phyloP scores from a whole-genome alignment of 2,329 filamentous ascomycete species.

The Dactylella cylindrospora region DNA sequence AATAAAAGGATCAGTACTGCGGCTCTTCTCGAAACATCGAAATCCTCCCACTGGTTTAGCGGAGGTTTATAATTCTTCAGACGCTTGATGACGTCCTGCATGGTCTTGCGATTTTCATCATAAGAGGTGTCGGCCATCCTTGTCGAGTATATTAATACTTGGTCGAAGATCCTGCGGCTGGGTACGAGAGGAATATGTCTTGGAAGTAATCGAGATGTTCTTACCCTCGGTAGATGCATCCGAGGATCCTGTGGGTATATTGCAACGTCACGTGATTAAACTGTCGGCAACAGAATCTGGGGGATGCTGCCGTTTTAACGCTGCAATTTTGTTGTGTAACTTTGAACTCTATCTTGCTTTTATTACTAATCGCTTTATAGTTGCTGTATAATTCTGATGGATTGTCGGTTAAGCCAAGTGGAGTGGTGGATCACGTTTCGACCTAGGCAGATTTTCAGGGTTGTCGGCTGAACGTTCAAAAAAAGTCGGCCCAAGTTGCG shows the following conservation, averaged over 20 bases:
- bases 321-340: too few species aligned
- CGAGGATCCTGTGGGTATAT: constrained; percentile 9
- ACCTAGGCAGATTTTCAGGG: too few species aligned
- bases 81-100: constrained; percentile 32
- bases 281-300: too few species aligned
- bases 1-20: constrained; percentile 87
- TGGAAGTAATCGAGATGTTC: constrained; percentile 4
- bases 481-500: too few species aligned
- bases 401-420: too few species aligned
- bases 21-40: constrained; percentile 61
- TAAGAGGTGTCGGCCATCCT: constrained; percentile 19
- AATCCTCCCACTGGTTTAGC: constrained; percentile 37
- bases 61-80: constrained; percentile 43
- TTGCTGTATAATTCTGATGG: too few species aligned
- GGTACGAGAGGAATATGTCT: constrained; percentile 11
- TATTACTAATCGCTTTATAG: too few species aligned
- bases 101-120: constrained; percentile 12
- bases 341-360: too few species aligned
- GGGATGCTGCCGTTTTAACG: too few species aligned
- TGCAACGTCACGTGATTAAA: constrained; percentile 34
- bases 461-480: too few species aligned
- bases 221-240: constrained; percentile 40
- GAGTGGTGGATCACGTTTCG: too few species aligned
- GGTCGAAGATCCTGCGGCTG: constrained; percentile 7
- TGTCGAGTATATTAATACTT: constrained; percentile 10